These are phyloP conservation scores for Claviceps citrina DNA, from an alignment of 2,329 filamentous ascomycete genomes.

Conservation along the genomic window DNA sequence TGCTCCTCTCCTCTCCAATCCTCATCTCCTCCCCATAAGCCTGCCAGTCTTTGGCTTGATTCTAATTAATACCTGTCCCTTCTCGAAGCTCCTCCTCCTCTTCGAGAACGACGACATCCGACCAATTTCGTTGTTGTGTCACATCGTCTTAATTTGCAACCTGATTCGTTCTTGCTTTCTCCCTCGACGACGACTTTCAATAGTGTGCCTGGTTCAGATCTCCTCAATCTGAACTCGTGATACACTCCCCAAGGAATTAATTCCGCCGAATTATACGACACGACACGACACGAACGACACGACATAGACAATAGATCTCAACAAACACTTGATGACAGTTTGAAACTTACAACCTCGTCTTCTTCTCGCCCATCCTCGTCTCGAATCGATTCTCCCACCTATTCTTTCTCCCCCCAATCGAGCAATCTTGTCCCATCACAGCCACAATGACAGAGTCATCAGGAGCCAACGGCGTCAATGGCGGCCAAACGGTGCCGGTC, in stretches of 20 bases:
- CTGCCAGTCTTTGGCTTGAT: background rate
- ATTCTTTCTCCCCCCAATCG: background rate
- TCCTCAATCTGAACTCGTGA: background rate
- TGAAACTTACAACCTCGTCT: constrained; percentile 1
- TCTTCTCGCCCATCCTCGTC: background rate
- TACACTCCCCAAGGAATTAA: background rate
- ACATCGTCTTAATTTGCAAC: background rate
- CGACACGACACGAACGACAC: background rate
- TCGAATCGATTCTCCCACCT: background rate
- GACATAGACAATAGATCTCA: background rate
- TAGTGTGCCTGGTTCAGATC: background rate
- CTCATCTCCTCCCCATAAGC: background rate
- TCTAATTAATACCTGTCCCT: background rate
- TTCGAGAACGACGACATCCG: constrained; percentile 4
- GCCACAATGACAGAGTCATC: constrained; percentile 29
- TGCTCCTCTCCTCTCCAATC: background rate
- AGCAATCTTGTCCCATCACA: background rate
- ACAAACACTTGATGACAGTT: constrained; percentile 1
- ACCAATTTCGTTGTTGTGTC: background rate
- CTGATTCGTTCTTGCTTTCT: constrained; percentile 5
- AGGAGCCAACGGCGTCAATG: constrained; percentile 29
- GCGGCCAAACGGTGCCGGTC: constrained; percentile 35
- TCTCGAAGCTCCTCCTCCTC: constrained; percentile 6
- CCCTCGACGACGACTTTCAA: background rate
- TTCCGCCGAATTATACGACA: constrained; percentile 1